Evolutionary conservation across 768 basidiomycete species (phyloP).

Genomic region (Xerocomellus amylosporus): DNA sequence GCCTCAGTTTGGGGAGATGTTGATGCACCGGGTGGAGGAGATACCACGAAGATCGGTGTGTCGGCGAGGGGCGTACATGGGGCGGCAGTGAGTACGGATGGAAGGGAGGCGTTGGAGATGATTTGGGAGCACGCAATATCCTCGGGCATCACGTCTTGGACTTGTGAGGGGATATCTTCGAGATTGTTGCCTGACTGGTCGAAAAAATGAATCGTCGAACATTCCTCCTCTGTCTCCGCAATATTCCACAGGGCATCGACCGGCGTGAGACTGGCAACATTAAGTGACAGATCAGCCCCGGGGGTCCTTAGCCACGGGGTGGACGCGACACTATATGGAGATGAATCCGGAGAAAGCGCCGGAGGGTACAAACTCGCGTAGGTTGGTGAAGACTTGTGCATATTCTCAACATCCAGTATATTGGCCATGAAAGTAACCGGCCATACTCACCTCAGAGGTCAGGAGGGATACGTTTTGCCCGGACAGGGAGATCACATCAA

Average conservation of each 20-base stretch:
- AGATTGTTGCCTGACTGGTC: slow-evolving; percentile 18
- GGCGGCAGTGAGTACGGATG: background rate
- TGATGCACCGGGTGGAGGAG: background rate
- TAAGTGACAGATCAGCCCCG: background rate
- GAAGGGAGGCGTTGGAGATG: background rate
- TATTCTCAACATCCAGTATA: background rate
- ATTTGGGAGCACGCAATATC: slow-evolving; percentile 20
- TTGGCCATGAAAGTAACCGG: background rate
- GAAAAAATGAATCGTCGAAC: background rate
- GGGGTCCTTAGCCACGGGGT: slow-evolving; percentile 22
- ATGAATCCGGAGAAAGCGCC: slow-evolving; percentile 24
- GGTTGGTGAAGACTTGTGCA: background rate
- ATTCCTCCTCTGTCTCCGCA: background rate
- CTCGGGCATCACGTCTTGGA: slow-evolving; percentile 13
- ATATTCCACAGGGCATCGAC: background rate
- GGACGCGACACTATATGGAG: slow-evolving; percentile 23
- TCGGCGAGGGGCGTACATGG: background rate
- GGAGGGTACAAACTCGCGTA: slow-evolving; percentile 9
- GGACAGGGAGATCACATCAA: background rate
- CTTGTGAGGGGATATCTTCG: slow-evolving; percentile 9
- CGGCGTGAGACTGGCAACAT: background rate
- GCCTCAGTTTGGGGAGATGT: background rate
- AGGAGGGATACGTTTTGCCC: background rate
- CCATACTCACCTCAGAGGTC: slow-evolving; percentile 10
- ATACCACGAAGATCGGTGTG: background rate